phyloP scores from a whole-genome alignment of 2,329 filamentous ascomycete species.

The Orbilia quercus region DNA sequence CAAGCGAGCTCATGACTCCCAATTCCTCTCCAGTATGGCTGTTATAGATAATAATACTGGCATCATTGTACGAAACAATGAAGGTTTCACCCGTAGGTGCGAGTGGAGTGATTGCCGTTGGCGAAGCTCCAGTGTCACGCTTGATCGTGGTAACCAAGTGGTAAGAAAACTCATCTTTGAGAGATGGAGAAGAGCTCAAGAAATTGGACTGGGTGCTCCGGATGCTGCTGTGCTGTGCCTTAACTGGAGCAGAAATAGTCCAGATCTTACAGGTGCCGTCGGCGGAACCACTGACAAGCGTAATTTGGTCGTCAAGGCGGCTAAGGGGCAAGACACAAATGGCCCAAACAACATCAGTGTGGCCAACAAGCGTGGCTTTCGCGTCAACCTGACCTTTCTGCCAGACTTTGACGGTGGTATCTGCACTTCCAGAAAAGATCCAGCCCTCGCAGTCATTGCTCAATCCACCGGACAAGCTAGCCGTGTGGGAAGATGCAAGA shows the following conservation, averaged over 20 bases:
- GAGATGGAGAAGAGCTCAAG: constrained; percentile 77
- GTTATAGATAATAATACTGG: constrained; percentile 89
- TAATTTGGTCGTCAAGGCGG: constrained; percentile 81
- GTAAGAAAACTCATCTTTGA: constrained; percentile 85
- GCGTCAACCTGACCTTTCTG: constrained; percentile 93
- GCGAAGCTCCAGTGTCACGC: constrained; percentile 75
- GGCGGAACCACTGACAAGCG: constrained; percentile 90
- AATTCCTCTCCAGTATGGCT: constrained; percentile 91
- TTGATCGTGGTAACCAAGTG: constrained; percentile 88
- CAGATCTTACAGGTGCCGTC: constrained; percentile 93
- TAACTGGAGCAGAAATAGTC: constrained; percentile 91
- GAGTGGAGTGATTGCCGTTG: constrained; percentile 93
- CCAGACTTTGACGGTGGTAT: constrained; percentile 93
- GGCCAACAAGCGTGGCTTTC: constrained; percentile 91
- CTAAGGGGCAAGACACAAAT: constrained; percentile 90
- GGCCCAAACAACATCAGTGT: constrained; percentile 95
- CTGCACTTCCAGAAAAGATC: constrained; percentile 98
- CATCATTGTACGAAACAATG: constrained; percentile 91
- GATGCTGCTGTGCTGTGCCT: constrained; percentile 38
- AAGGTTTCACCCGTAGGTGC: constrained; percentile 85
- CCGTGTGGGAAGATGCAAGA: constrained; percentile 88
- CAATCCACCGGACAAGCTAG: constrained; percentile 68
- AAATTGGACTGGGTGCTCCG: constrained; percentile 77
- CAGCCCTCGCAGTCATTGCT: constrained; percentile 87
- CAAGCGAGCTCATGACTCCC: constrained; percentile 89